Evolutionary conservation across 2,329 filamentous ascomycete genomes (phyloP).

Genomic region (Fusarium solani-melongenae): DNA sequence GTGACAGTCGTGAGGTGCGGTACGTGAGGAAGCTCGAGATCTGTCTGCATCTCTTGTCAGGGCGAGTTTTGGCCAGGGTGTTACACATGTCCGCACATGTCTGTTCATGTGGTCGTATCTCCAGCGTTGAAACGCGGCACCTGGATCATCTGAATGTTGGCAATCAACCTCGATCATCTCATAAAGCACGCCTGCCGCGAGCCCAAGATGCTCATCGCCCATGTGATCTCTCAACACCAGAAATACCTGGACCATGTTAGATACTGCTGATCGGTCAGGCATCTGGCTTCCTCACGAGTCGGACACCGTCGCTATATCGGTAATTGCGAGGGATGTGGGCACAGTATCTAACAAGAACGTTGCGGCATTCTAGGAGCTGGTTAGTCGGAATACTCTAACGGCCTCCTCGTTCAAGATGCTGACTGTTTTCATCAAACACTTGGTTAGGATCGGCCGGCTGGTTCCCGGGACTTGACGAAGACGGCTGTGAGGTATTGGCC

Average conservation of each 20-base stretch:
- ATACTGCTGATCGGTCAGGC: background rate
- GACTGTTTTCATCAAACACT: conserved; percentile 41
- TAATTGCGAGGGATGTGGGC: conserved; percentile 58
- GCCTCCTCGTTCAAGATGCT: background rate
- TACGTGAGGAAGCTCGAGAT: conserved; percentile 58
- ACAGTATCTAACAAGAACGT: conserved; percentile 57
- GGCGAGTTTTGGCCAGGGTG: background rate
- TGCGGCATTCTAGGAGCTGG: conserved; percentile 54
- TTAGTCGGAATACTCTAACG: background rate
- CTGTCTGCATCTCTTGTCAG: conserved; percentile 45
- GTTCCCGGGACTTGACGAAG: background rate
- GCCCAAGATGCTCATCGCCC: conserved; percentile 57
- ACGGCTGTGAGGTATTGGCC: conserved; percentile 2
- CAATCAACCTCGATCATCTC: conserved; percentile 60
- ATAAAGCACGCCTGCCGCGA: conserved; percentile 57
- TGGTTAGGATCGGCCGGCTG: background rate
- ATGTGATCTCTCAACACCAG: conserved; percentile 56
- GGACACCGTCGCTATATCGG: conserved; percentile 58
- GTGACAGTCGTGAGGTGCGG: conserved; percentile 60
- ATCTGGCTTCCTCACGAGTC: conserved; percentile 46
- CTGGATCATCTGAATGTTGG: conserved; percentile 56
- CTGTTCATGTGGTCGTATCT: conserved; percentile 57
- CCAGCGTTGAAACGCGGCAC: conserved; percentile 59
- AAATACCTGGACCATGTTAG: conserved; percentile 49
- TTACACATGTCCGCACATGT: conserved; percentile 48